Evolutionary conservation across 2,329 filamentous ascomycete genomes (phyloP), one percentile per base, ranked within the genome.

Genomic region (Cryoendolithus antarcticus): DNA sequence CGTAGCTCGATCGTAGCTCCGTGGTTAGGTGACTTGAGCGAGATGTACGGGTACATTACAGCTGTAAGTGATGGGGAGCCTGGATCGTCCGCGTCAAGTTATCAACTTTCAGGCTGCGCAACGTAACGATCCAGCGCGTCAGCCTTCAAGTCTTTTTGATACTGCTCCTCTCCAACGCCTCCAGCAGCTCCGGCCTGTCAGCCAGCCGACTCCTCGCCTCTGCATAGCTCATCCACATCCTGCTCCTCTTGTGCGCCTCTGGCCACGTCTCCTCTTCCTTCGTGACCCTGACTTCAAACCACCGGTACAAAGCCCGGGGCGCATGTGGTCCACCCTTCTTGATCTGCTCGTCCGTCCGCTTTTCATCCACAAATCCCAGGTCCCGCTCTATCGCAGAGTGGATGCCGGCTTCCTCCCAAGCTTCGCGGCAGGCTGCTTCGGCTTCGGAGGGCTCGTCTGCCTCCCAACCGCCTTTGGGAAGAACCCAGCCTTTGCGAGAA

Each of bases 401-500:
- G 55, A 96, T 93, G 54, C 91, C 91, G 32, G 88, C 91, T 66
- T 96, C 91, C 67, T 96, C 91, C 91, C 91, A 96, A 44, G 91
- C 91, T 63, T 98, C 91, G 50, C 91, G 71, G 70, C 70, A 81
- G 36, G 77, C 77, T 40, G 91, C 91, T 41, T 91, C 84, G 59
- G 89, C 75, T 45, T 82, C 77, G 47, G 84, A 91, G 45, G 80
- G 75, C 65, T 98, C 91, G 62, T 98, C 91, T 28, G 78, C 81
- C 63, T 98, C 91, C 88, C 91, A 98, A 44, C 91, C 91, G 57
- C 91, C 91, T 62, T 98, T 98, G 44, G 91, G 91, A 43, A 98
- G 72, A 32, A 98, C 91, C 91, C 91, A 98, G 54, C 84, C 85
- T 61, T 85, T 85, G 54, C 86, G 80, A 48, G 85, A 77, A 38